These are phyloP conservation scores for Chlorella sorokiniana DNA, from an alignment of 139 green algal species.

Conservation along the genomic window DNA sequence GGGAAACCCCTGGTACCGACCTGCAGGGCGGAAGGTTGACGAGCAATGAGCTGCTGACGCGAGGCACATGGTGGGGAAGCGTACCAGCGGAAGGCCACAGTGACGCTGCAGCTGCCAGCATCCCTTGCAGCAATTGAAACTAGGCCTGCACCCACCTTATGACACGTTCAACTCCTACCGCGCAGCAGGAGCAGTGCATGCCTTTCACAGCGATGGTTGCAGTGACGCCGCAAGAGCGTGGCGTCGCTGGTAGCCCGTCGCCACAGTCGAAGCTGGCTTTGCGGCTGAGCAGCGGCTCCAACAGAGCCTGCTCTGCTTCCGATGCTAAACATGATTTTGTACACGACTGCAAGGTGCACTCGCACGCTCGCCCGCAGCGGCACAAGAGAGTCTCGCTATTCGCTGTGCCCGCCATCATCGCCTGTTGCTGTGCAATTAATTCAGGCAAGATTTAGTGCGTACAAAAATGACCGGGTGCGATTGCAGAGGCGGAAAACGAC, in stretches of 20 bases:
- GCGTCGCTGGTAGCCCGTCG: not conserved
- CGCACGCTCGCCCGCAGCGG: no score
- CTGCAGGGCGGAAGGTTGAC: constrained; percentile 39
- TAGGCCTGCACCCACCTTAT: constrained; percentile 48
- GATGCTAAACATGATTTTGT: not conserved
- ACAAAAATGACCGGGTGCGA: no score
- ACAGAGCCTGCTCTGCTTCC: not conserved
- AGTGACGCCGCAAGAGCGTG: not conserved
- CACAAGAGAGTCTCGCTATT: no score
- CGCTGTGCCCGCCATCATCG: no score
- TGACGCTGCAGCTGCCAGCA: no score
- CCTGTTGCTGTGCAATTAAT: no score
- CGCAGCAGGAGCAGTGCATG: constrained; percentile 91
- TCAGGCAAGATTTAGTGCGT: no score
- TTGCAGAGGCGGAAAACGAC: no score
- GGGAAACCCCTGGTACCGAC: constrained; percentile 62
- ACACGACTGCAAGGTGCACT: not conserved
- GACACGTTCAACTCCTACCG: constrained; percentile 73
- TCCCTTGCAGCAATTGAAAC: not conserved
- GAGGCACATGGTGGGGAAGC: no score
- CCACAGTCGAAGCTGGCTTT: not conserved
- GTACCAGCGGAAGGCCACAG: no score
- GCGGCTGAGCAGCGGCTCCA: constrained; percentile 11
- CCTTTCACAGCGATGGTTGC: constrained; percentile 53
- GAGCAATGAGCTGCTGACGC: no score